Conservation (phyloP, 2,329 filamentous ascomycete species). For the Tricladium varicosporioides region DNA sequence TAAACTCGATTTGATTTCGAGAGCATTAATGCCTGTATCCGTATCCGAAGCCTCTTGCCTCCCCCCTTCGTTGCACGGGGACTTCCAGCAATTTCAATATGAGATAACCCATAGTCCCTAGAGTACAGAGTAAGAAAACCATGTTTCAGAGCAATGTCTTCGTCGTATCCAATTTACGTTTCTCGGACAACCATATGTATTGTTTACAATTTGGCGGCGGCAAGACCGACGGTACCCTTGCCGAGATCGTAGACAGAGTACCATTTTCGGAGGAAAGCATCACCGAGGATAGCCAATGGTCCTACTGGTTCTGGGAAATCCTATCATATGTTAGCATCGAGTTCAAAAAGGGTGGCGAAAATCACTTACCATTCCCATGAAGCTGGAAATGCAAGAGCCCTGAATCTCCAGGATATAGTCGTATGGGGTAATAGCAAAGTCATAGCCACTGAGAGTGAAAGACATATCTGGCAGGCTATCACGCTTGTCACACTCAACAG, state of each 20-base stretch:
- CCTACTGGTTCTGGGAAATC: conserved; percentile 80
- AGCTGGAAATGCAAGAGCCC: conserved; percentile 93
- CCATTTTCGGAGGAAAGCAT: conserved; percentile 79
- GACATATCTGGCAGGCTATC: conserved; percentile 83
- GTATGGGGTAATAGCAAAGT: conserved; percentile 84
- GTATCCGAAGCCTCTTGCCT: background rate
- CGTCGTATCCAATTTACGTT: conserved; percentile 17
- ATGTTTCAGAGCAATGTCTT: conserved; percentile 3
- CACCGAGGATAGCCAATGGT: conserved; percentile 90
- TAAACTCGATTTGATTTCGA: background rate
- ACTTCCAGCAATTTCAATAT: conserved; percentile 5
- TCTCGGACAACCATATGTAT: background rate
- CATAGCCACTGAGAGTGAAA: conserved; percentile 85
- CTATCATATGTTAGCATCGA: conserved; percentile 65
- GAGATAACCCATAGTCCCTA: conserved; percentile 11
- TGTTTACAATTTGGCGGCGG: conserved; percentile 64
- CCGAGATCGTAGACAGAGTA: conserved; percentile 97
- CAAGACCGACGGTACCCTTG: conserved; percentile 84
- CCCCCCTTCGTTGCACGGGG: background rate
- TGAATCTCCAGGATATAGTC: conserved; percentile 97
- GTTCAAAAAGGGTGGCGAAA: conserved; percentile 40
- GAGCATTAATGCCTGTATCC: background rate
- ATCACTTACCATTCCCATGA: conserved; percentile 82
- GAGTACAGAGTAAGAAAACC: conserved; percentile 26
- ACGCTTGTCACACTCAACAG: conserved; percentile 83